phyloP scores from a whole-genome alignment of 805 yeast species.

The Saturnispora hagleri region DNA sequence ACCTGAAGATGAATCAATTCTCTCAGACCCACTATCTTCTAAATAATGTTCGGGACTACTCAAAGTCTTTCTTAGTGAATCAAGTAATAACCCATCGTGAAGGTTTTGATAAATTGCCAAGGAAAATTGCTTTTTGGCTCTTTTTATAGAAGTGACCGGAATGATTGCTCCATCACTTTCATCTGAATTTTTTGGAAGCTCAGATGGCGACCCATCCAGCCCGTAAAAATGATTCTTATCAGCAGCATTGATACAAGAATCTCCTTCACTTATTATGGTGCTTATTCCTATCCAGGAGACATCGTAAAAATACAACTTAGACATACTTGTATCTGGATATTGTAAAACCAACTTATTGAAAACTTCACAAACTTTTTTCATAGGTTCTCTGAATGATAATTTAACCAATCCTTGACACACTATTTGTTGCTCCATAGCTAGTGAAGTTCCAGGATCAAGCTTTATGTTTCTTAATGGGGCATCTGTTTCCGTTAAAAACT shows the following conservation, averaged over 20 bases:
- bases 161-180: not conserved
- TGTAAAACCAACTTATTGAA: constrained; percentile 32
- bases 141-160: constrained; percentile 4
- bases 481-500: constrained; percentile 52
- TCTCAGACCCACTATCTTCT: constrained; percentile 4
- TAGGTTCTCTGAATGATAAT: constrained; percentile 27
- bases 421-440: constrained; percentile 51
- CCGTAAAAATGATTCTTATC: constrained; percentile 3
- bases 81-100: constrained; percentile 24
- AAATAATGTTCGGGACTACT: constrained; percentile 22
- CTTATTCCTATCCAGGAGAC: constrained; percentile 52
- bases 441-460: constrained; percentile 31
- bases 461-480: constrained; percentile 28
- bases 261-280: not conserved
- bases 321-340: constrained; percentile 37
- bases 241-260: not conserved
- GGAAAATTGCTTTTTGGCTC: constrained; percentile 11
- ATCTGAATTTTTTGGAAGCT: not conserved
- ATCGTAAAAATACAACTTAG: constrained; percentile 54
- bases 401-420: constrained; percentile 56
- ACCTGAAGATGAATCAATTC: not conserved
- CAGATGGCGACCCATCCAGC: not conserved
- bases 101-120: constrained; percentile 17
- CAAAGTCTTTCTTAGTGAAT: constrained; percentile 26
- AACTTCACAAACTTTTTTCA: constrained; percentile 38